These are phyloP conservation scores for Coemansia sp. DNA, from an alignment of 192 early-diverging fungal genomes.

Conservation along the genomic window DNA sequence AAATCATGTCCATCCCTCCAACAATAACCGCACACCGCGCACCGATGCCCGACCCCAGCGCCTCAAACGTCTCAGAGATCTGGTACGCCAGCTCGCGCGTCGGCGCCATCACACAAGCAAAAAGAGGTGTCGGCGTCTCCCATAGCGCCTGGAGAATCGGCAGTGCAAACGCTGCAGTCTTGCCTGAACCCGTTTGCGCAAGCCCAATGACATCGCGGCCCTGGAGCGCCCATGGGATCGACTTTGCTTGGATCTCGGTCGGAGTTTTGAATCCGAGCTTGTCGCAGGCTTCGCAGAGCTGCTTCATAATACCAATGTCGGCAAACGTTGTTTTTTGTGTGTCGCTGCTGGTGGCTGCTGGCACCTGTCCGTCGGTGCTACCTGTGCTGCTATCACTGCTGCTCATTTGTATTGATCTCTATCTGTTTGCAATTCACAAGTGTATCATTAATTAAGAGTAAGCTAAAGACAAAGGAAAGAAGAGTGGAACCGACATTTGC, in stretches of 20 bases:
- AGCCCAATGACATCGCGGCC: conserved; percentile 95
- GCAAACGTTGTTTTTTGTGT: conserved; percentile 25
- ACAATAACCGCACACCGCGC: conserved; percentile 90
- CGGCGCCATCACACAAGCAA: conserved; percentile 95
- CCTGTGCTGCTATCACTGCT: conserved; percentile 10
- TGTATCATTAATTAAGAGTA: background rate
- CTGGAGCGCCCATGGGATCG: conserved; percentile 89
- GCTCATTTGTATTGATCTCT: conserved; percentile 8
- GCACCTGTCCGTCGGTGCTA: conserved; percentile 6
- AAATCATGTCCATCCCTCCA: conserved; percentile 98
- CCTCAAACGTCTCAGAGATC: conserved; percentile 90
- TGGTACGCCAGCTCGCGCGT: conserved; percentile 96
- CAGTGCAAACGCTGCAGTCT: conserved; percentile 83
- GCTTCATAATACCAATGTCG: conserved; percentile 74
- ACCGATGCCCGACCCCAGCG: conserved; percentile 86
- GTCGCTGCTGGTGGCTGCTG: background rate
- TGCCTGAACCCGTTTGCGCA: conserved; percentile 95
- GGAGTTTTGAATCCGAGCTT: conserved; percentile 86
- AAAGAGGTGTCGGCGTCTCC: conserved; percentile 86
- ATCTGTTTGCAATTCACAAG: background rate
- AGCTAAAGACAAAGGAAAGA: background rate
- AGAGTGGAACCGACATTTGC: background rate
- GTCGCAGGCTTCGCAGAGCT: conserved; percentile 85
- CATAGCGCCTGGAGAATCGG: conserved; percentile 84
- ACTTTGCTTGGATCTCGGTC: conserved; percentile 87